phyloP scores from a whole-genome alignment of 768 basidiomycete genomes.

The Boletus rubescentipes region DNA sequence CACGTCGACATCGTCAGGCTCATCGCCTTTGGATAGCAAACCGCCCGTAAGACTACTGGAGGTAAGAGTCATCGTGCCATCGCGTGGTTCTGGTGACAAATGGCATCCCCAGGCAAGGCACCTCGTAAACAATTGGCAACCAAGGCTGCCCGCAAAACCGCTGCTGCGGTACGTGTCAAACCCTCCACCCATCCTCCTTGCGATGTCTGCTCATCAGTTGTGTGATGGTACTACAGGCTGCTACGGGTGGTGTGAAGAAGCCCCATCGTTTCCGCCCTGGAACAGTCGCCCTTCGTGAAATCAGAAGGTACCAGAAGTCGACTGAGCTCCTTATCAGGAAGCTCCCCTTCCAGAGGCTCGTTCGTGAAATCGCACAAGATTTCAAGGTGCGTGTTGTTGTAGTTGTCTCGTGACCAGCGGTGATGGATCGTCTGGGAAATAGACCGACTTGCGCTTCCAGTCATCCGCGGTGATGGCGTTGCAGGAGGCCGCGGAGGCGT shows the following conservation, averaged over 20 bases:
- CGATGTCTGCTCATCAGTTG: constrained; percentile 5
- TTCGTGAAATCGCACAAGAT: constrained; percentile 95
- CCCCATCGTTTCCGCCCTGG: constrained; percentile 96
- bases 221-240: constrained; percentile 43
- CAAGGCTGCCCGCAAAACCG: constrained; percentile 93
- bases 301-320: constrained; percentile 97
- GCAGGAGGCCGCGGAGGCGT: constrained; percentile 90
- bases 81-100: constrained; percentile 22
- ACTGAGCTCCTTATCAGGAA: constrained; percentile 99
- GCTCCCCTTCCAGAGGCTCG: constrained; percentile 98
- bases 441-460: constrained; percentile 94
- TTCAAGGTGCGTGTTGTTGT: constrained; percentile 68
- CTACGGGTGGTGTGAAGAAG: constrained; percentile 99
- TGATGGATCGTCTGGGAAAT: constrained; percentile 8
- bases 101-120: constrained; percentile 64
- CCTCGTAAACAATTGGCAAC: constrained; percentile 94
- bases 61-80: constrained; percentile 48
- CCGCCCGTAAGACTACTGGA: constrained; percentile 98
- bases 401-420: background rate
- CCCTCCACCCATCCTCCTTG: background rate
- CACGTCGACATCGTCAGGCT: background rate
- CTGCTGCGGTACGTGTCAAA: constrained; percentile 52
- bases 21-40: constrained; percentile 62
- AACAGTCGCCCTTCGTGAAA: constrained; percentile 99
- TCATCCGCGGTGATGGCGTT: constrained; percentile 93